Percentiles rank a stretch among this genome's conserved stretches.
phyloP scores from a whole-genome alignment of 352 stramenopile genomes.

The Blastocystis hominis region DNA sequence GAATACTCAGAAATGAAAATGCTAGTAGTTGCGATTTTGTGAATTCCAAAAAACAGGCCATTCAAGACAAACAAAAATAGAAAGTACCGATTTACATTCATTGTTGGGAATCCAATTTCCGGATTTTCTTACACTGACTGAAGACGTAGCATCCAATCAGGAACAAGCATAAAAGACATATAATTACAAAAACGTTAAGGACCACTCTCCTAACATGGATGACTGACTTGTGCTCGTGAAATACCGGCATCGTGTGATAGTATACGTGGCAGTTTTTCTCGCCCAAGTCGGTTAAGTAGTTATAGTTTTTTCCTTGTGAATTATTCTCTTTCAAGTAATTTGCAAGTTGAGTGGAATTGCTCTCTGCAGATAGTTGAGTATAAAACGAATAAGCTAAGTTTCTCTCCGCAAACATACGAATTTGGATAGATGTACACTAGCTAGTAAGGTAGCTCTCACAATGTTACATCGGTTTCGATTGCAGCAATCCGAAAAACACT shows the following conservation, averaged over 20 bases:
- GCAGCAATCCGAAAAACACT: neutral
- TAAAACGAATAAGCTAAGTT: neutral
- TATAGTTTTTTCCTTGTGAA: neutral
- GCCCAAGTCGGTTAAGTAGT: too few species aligned
- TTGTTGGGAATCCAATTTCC: neutral
- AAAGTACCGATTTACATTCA: neutral
- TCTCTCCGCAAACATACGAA: neutral
- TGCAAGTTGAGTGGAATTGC: neutral
- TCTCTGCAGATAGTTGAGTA: neutral
- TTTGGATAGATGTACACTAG: neutral
- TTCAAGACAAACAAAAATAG: neutral
- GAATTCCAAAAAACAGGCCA: neutral
- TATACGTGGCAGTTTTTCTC: neutral
- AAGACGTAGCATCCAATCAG: slow-evolving; percentile 1
- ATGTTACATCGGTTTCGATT: neutral
- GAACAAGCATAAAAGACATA: neutral
- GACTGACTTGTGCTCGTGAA: neutral
- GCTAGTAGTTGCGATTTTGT: too few species aligned
- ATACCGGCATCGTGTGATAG: neutral
- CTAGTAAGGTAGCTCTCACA: neutral
- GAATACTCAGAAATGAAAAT: too few species aligned
- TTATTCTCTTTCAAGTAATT: neutral
- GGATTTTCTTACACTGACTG: neutral
- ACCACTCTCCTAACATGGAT: neutral
- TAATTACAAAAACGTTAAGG: neutral